Base-by-base conservation (phyloP, 2,329 filamentous ascomycete species). In the Teratosphaeria nubilosa region DNA sequence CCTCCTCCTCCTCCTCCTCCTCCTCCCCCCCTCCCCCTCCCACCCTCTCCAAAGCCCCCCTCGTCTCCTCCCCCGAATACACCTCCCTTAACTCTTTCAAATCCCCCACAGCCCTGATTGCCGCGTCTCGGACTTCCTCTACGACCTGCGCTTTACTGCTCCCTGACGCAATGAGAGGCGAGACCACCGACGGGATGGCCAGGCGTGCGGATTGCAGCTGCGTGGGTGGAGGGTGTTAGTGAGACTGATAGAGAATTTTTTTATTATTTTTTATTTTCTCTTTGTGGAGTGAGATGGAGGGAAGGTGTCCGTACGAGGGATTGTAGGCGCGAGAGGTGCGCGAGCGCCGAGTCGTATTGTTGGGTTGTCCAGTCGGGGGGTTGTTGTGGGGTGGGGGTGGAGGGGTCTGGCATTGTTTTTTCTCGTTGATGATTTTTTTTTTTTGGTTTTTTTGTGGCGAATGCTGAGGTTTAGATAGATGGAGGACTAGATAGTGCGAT, bases 181-280 rank as follows among this genome's bases (percentile, higher is more conserved):
- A 64, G 37, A 77, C 68, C 22, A 78, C 66, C 14, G 70, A 70
- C 5, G 75, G 76, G 24, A 79, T 72, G 1, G 73, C 69, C 10
- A 73, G 69, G 56, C 77, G 75, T 5, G 78, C 67, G 41, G 68
- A 64, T 45, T 77, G 71, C 24, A 79, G 66, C 76, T 78, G 55
- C 25, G 41, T 20, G 31, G 65, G 13, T 52, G n/a, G n/a, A n/a
- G n/a, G n/a, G n/a, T 67, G 62, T 52, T 34, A 45, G 56, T 48
- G 9, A 16, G 5, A 16, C 16, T 45, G 37, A n/a, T n/a, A n/a
- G n/a, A n/a, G n/a, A n/a, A n/a, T n/a, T n/a, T n/a, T n/a, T n/a
- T n/a, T n/a, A n/a, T n/a, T n/a, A n/a, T n/a, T n/a, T n/a, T n/a
- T n/a, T n/a, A n/a, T n/a, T n/a, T n/a, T n/a, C 37, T 45, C 13